phyloP scores from a whole-genome alignment of 768 basidiomycete species.

The Gelatoporia subvermispora region DNA sequence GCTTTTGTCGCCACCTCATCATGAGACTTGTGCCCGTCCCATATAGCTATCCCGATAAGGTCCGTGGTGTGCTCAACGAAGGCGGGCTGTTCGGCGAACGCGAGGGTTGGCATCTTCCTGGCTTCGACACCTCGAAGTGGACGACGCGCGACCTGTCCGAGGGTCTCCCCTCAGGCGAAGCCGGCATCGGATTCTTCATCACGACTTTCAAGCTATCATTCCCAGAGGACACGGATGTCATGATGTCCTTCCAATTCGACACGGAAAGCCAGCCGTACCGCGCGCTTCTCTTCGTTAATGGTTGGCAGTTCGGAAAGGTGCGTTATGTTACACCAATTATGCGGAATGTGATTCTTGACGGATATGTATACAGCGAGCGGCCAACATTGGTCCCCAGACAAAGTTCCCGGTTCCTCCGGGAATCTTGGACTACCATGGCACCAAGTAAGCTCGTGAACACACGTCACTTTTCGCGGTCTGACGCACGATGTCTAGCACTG shows the following conservation, averaged over 20 bases:
- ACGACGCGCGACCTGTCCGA: constrained; percentile 44
- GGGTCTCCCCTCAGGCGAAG: constrained; percentile 50
- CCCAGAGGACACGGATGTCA: constrained; percentile 56
- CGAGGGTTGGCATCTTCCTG: constrained; percentile 45
- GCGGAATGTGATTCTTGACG: background rate
- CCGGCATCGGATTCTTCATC: constrained; percentile 81
- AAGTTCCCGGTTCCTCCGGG: constrained; percentile 84
- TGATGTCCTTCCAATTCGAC: constrained; percentile 69
- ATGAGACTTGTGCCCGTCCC: background rate
- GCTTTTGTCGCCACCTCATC: background rate
- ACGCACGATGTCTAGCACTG: constrained; percentile 14
- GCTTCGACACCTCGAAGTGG: constrained; percentile 64
- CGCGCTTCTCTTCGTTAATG: constrained; percentile 73
- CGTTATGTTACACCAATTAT: constrained; percentile 15
- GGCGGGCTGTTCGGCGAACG: constrained; percentile 42
- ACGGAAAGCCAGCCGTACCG: constrained; percentile 63
- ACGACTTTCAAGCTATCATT: constrained; percentile 65
- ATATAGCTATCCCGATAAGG: constrained; percentile 68
- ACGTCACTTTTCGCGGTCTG: background rate
- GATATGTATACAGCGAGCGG: constrained; percentile 18
- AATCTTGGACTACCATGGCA: constrained; percentile 66
- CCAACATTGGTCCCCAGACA: constrained; percentile 50
- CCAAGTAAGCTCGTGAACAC: constrained; percentile 45
- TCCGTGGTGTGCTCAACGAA: constrained; percentile 41
- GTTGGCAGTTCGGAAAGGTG: constrained; percentile 89